Evolutionary conservation across 2,329 filamentous ascomycete species (phyloP).

Genomic region (Aureobasidium leucospermi): DNA sequence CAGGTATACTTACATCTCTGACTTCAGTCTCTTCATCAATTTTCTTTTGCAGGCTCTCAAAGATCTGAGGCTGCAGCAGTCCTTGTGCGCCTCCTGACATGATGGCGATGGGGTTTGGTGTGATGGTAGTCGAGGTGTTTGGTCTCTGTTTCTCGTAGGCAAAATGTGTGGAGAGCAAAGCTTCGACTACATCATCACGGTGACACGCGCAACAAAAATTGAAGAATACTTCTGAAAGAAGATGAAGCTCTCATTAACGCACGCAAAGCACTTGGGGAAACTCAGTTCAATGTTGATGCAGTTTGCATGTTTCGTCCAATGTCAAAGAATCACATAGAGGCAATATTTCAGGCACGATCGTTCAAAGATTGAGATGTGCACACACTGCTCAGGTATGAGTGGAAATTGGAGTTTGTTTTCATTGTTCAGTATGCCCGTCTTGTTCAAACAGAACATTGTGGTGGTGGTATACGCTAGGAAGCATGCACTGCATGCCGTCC

Average conservation of each 20-base stretch:
- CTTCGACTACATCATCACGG: conserved; percentile 12
- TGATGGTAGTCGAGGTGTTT: background rate
- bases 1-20: conserved; percentile 52
- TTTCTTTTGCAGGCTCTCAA: conserved; percentile 77
- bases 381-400: background rate
- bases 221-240: too few species aligned
- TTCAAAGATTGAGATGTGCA: background rate
- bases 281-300: background rate
- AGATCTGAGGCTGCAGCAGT: conserved; percentile 75
- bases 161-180: conserved; percentile 11
- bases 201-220: background rate
- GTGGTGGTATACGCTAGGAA: background rate
- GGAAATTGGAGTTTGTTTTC: background rate
- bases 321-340: background rate
- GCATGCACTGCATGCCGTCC: background rate
- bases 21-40: conserved; percentile 81
- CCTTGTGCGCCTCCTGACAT: conserved; percentile 8
- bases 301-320: too few species aligned
- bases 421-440: background rate
- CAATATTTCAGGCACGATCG: background rate
- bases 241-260: too few species aligned
- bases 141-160: background rate
- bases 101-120: background rate
- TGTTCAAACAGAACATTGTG: background rate
- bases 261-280: too few species aligned